Conservation (phyloP, 2,329 filamentous ascomycete species). For the Fusarium decemcellulare region DNA sequence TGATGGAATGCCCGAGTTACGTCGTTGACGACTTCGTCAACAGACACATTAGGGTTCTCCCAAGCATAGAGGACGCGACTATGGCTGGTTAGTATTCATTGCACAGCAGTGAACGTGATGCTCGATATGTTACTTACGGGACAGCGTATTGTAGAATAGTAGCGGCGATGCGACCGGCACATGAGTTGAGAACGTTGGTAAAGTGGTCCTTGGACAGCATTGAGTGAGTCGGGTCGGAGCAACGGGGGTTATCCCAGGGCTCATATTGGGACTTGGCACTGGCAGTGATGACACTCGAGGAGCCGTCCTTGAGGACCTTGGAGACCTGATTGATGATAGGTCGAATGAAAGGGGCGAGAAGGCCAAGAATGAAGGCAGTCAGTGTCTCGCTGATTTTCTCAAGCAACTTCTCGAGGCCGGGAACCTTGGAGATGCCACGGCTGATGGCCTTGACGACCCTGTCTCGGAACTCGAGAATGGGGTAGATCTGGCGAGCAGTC, state of each 20-base stretch:
- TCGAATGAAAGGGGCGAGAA: slow-evolving; percentile 91
- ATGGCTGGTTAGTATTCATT: slow-evolving; percentile 20
- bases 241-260: slow-evolving; percentile 82
- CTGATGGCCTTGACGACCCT: slow-evolving; percentile 92
- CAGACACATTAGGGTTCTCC: slow-evolving; percentile 87
- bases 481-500: slow-evolving; percentile 87
- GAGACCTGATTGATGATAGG: slow-evolving; percentile 93
- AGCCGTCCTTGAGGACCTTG: slow-evolving; percentile 87
- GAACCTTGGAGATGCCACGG: slow-evolving; percentile 89
- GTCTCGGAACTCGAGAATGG: slow-evolving; percentile 93
- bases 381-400: slow-evolving; percentile 95
- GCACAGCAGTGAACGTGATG: neutral
- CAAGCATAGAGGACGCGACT: slow-evolving; percentile 90
- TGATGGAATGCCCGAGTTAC: slow-evolving; percentile 91
- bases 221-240: slow-evolving; percentile 85
- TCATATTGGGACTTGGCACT: slow-evolving; percentile 83
- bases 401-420: slow-evolving; percentile 89
- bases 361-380: slow-evolving; percentile 90
- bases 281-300: slow-evolving; percentile 76
- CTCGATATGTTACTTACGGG: slow-evolving; percentile 66
- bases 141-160: slow-evolving; percentile 89
- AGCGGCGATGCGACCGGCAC: slow-evolving; percentile 80
- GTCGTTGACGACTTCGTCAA: slow-evolving; percentile 87
- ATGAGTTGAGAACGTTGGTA: slow-evolving; percentile 82
- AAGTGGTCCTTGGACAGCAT: slow-evolving; percentile 90